A percentile compares a stretch with the other conserved stretches of the same genome.
These are phyloP conservation scores for Leucosporidium creatinivorum DNA, from an alignment of 768 basidiomycete genomes.

Conservation along the genomic window DNA sequence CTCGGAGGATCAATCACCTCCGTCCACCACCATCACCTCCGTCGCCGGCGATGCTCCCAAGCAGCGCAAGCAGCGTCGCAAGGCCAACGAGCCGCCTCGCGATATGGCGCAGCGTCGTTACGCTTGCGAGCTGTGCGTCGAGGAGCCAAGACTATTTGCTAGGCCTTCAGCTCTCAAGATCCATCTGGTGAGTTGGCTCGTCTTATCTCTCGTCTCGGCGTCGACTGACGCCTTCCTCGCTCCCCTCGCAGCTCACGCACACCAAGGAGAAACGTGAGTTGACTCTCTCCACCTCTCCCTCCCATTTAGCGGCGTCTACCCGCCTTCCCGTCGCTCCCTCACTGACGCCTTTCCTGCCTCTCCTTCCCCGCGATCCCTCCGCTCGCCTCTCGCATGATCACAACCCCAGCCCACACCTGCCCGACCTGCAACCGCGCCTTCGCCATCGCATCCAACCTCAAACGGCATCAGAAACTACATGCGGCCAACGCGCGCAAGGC, in stretches of 20 bases:
- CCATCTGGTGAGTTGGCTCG: neutral
- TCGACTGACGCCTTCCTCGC: neutral
- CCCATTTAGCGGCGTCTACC: neutral
- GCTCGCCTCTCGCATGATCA: too few relatives aligned
- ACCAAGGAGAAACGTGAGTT: conserved; percentile 12
- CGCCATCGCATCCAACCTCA: conserved; percentile 41
- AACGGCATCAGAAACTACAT: conserved; percentile 41
- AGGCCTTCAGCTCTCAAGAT: neutral
- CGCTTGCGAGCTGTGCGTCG: conserved; percentile 6
- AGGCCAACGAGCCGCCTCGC: neutral
- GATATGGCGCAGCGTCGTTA: neutral
- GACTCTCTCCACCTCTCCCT: neutral
- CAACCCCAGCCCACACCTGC: conserved; percentile 26
- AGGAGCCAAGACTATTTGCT: neutral
- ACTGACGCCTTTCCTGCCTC: too few relatives aligned
- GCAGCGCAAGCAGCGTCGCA: too few relatives aligned
- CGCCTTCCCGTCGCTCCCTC: too few relatives aligned
- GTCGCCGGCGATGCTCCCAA: too few relatives aligned
- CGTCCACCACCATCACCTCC: too few relatives aligned
- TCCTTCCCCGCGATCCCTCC: neutral
- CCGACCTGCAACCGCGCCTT: conserved; percentile 38
- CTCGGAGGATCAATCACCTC: too few relatives aligned
- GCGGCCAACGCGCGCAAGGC: conserved; percentile 1
- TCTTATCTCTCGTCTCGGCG: neutral
- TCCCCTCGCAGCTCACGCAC: conserved; percentile 1